Evolutionary conservation across 2,329 filamentous ascomycete genomes (phyloP).

Genomic region (Talaromyces sp.): DNA sequence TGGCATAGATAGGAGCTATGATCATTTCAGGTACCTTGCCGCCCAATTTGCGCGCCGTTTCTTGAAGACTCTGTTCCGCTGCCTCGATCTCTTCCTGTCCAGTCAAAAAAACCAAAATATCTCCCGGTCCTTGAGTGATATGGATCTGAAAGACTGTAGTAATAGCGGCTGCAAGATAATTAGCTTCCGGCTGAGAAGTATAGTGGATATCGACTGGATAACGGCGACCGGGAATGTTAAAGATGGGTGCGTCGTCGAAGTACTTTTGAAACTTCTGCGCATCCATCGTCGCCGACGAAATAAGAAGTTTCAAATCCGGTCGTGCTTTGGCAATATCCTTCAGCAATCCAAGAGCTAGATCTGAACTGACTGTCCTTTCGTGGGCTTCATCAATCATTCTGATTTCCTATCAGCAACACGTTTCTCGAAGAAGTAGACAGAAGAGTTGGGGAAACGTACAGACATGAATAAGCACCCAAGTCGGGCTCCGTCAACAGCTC

Average conservation of each 20-base stretch:
- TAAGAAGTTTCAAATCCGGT: slow-evolving; percentile 82
- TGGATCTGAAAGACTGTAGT: slow-evolving; percentile 96
- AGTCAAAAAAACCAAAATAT: slow-evolving; percentile 91
- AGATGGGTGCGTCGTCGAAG: slow-evolving; percentile 89
- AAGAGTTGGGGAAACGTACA: background rate
- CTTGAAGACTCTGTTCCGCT: slow-evolving; percentile 76
- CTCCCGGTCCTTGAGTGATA: slow-evolving; percentile 75
- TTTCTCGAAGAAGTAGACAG: background rate
- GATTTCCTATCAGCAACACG: background rate
- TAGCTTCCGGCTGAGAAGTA: slow-evolving; percentile 84
- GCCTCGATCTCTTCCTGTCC: slow-evolving; percentile 95
- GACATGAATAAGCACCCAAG: slow-evolving; percentile 64
- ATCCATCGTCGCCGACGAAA: slow-evolving; percentile 92
- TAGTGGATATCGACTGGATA: slow-evolving; percentile 93
- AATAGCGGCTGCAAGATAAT: slow-evolving; percentile 86
- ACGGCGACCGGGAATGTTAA: slow-evolving; percentile 85
- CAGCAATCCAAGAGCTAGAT: slow-evolving; percentile 81
- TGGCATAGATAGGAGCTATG: slow-evolving; percentile 91
- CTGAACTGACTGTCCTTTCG: slow-evolving; percentile 88
- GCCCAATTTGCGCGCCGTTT: slow-evolving; percentile 83
- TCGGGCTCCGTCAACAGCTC: slow-evolving; percentile 89
- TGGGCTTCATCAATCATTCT: slow-evolving; percentile 95
- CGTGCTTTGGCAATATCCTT: slow-evolving; percentile 83
- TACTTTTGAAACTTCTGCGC: slow-evolving; percentile 88
- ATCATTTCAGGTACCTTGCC: slow-evolving; percentile 81